Conservation (phyloP, 108 stramenopile genomes). For the Skeletonema costatum region DNA sequence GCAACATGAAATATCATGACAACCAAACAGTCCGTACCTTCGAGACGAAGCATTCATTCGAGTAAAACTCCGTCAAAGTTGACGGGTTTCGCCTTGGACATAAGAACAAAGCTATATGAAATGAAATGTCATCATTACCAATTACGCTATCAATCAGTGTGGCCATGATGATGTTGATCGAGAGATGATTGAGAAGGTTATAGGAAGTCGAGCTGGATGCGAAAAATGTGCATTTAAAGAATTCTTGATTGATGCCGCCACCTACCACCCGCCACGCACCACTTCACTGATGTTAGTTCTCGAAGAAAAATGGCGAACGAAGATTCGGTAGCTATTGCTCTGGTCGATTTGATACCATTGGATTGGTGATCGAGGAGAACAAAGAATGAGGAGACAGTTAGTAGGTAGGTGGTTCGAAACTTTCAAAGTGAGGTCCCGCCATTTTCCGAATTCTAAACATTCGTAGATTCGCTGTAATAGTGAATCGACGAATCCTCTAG, state of each 20-base stretch:
- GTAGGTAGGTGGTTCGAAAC: no score
- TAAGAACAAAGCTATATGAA: background rate
- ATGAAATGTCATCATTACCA: conserved; percentile 2
- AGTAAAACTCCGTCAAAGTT: background rate
- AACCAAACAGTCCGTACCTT: background rate
- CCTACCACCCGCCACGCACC: background rate
- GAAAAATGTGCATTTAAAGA: background rate
- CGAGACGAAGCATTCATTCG: background rate
- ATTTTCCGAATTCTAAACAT: no score
- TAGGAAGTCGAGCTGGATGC: background rate
- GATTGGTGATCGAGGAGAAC: no score
- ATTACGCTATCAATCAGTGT: background rate
- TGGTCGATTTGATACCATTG: no score
- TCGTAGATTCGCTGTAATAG: no score
- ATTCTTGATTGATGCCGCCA: background rate
- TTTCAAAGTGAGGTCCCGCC: no score
- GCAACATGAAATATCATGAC: no score
- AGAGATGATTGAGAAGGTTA: no score
- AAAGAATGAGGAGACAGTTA: no score
- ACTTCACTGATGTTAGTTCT: background rate
- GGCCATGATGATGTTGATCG: background rate
- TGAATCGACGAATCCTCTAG: no score
- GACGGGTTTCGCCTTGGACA: background rate
- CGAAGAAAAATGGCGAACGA: no score
- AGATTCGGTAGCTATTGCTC: no score